Base-by-base conservation (phyloP, 2,329 filamentous ascomycete species). In the Colletotrichum higginsianum region DNA sequence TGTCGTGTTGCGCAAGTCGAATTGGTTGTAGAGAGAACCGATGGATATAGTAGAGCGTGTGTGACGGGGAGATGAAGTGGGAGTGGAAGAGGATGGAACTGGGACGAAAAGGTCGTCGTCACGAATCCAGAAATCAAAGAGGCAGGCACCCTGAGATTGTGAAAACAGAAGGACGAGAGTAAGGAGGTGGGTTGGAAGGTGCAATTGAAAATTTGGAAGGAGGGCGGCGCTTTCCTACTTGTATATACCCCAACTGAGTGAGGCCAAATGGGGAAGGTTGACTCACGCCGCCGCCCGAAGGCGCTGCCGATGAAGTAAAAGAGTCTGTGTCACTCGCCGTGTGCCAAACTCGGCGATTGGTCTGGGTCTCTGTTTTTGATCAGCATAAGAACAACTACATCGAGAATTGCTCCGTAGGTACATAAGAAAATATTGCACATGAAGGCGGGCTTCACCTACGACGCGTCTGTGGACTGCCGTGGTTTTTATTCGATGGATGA, bases 201-300 rank as follows among this genome's bases (percentile, higher is more conserved):
- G 11, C 8, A 55, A 8, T 12, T 11, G n/a, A 5, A 12, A 42
- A 0, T 18, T 40, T 15, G 35, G 35, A 23, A 16, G 3, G 35
- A 56, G 9, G n/a, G 35, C 35, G 18, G 30, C 30, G 9, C 30
- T 35, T 35, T 35, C 12, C 40, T 42, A 23, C 2, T 40, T 56
- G 11, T 42, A 16, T 6, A 40, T 11, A 8, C 11, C 3, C 16
- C 8, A 5, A 26, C 8, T 7, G 3, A 12, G 15, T 40, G 60
- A 61, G 60, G 60, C 60, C 60, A 61, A 61, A 50, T 15, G 46
- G 30, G 15, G 60, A 11, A 30, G 7, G 46, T 61, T 61, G 60
- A 61, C 46, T 61, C 60, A 61, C 46, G 30, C 60, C 60, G 60
- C 30, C 30, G 30, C 30, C 30, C 30, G 30, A 9, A 35, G 30